These are phyloP conservation scores for Kuraishia piskuri DNA, from an alignment of 805 yeast species.

Conservation along the genomic window DNA sequence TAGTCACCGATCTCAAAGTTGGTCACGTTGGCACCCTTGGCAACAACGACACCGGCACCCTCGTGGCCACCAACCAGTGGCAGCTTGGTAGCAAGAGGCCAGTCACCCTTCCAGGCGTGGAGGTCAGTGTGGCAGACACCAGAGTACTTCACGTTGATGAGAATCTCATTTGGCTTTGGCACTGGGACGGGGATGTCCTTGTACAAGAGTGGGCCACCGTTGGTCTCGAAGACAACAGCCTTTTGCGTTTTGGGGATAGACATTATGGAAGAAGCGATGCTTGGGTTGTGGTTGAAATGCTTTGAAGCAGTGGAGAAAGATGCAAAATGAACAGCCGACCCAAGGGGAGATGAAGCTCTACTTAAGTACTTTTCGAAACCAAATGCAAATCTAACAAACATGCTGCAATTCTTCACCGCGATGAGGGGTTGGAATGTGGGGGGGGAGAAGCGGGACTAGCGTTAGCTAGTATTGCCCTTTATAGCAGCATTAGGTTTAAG, in stretches of 20 bases:
- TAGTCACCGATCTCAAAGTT: conserved; percentile 57
- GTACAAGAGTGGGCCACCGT: conserved; percentile 56
- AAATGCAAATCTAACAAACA: not conserved
- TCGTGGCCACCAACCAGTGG: conserved; percentile 70
- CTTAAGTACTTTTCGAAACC: not conserved
- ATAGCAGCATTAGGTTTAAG: not conserved
- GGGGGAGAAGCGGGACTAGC: not conserved
- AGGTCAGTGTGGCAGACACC: conserved; percentile 73
- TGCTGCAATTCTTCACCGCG: not conserved
- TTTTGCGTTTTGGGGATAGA: conserved; percentile 55
- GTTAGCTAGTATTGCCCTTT: not conserved
- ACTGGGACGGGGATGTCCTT: conserved; percentile 66
- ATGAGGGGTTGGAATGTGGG: not conserved
- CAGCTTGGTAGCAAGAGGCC: conserved; percentile 51
- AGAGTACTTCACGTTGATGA: conserved; percentile 61
- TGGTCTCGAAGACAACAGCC: conserved; percentile 62
- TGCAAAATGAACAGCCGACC: too few relatives aligned
- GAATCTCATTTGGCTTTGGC: conserved; percentile 56
- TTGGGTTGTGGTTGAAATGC: not conserved
- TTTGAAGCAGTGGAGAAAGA: not conserved
- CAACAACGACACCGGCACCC: conserved; percentile 68
- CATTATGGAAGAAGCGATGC: not conserved
- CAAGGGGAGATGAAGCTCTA: not conserved
- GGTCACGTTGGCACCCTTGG: conserved; percentile 47
- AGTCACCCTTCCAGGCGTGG: conserved; percentile 69